These are phyloP conservation scores for Prunus kanzakura DNA, from an alignment of 306 rosid genomes.

Conservation along the genomic window DNA sequence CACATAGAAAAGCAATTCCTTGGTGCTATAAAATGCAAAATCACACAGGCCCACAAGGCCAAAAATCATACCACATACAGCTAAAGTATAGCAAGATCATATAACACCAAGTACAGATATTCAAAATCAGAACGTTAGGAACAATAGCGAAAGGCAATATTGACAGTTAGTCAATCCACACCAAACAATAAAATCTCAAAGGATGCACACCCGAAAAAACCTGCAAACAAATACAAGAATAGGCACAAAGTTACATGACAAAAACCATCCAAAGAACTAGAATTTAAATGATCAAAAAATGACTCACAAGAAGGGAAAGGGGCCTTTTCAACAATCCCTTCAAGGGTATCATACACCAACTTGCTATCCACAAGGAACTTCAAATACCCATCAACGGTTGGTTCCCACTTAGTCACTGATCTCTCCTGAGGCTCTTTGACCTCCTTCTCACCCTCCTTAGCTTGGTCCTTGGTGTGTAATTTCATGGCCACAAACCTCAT, in stretches of 20 bases:
- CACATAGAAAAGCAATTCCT: neutral
- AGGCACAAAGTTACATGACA: neutral
- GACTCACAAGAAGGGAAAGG: constrained; percentile 70
- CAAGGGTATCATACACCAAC: constrained; percentile 80
- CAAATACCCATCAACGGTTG: constrained; percentile 70
- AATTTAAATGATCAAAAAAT: neutral
- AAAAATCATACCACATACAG: neutral
- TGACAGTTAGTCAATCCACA: neutral
- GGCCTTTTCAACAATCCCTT: constrained; percentile 59
- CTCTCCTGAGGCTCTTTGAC: constrained; percentile 68
- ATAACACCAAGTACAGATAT: neutral
- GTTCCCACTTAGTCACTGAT: constrained; percentile 75
- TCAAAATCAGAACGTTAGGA: neutral
- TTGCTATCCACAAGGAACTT: constrained; percentile 87
- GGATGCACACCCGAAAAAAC: neutral
- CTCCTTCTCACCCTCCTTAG: constrained; percentile 85
- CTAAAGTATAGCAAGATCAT: neutral
- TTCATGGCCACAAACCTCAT: constrained; percentile 99
- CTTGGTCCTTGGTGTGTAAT: constrained; percentile 87
- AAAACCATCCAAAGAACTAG: neutral
- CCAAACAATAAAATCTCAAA: neutral
- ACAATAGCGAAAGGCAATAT: neutral
- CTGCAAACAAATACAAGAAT: neutral
- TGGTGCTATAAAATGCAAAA: neutral
- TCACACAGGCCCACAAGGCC: neutral